Conservation (phyloP, 2,329 filamentous ascomycete genomes). For the Aquanectria penicillioides region DNA sequence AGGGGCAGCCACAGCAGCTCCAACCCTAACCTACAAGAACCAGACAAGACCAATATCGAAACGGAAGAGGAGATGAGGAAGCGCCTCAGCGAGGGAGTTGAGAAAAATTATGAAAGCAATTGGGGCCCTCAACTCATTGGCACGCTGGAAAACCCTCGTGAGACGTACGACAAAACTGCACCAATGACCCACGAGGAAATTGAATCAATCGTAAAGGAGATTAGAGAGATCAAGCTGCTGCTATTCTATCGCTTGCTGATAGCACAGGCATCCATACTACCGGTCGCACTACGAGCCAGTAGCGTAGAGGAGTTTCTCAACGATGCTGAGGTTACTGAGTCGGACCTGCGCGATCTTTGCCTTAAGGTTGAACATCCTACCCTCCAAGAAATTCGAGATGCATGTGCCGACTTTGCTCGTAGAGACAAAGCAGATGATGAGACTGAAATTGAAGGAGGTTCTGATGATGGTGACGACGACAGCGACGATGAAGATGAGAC, state of each 20-base stretch:
- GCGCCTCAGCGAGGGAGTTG: conserved; percentile 37
- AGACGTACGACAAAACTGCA: conserved; percentile 38
- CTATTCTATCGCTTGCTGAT: conserved; percentile 42
- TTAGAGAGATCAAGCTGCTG: conserved; percentile 42
- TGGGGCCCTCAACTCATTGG: conserved; percentile 38
- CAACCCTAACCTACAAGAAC: conserved; percentile 24
- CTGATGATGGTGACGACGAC: conserved; percentile 1
- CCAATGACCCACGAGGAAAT: conserved; percentile 40
- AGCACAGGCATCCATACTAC: conserved; percentile 38
- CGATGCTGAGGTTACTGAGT: conserved; percentile 36
- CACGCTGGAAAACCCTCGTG: conserved; percentile 38
- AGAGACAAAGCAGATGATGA: conserved; percentile 33
- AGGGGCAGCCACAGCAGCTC: background rate
- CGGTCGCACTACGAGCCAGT: conserved; percentile 36
- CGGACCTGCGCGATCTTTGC: conserved; percentile 41
- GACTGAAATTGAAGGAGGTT: background rate
- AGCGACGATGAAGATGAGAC: conserved; percentile 33
- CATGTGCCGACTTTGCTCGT: conserved; percentile 43
- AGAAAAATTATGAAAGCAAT: conserved; percentile 35
- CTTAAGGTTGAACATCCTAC: conserved; percentile 40
- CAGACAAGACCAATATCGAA: conserved; percentile 42
- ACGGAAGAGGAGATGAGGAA: conserved; percentile 43
- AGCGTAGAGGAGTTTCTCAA: conserved; percentile 41
- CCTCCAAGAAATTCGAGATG: conserved; percentile 42
- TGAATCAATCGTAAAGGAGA: conserved; percentile 34